A percentile compares a stretch with the other conserved stretches of the same genome.
Evolutionary conservation across 2,329 filamentous ascomycete genomes (phyloP).

Genomic region (Mariannaea elegans): DNA sequence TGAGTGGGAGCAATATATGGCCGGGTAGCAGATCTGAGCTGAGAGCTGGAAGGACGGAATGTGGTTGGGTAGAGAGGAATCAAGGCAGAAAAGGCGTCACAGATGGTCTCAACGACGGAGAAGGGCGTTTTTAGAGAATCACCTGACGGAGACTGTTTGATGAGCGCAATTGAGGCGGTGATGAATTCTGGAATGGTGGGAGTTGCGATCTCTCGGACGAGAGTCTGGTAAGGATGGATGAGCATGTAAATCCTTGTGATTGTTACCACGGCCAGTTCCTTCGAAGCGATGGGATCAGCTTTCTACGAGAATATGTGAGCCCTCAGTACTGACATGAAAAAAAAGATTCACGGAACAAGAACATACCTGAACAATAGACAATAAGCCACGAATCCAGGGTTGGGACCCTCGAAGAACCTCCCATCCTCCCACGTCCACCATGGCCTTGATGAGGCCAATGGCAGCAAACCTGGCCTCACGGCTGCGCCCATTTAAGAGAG

Average conservation of each 20-base stretch:
- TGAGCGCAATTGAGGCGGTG: conserved; percentile 74
- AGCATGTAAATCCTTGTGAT: conserved; percentile 86
- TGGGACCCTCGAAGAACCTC: conserved; percentile 78
- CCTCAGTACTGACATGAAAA: neutral
- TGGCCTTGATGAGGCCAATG: conserved; percentile 80
- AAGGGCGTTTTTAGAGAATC: conserved; percentile 46
- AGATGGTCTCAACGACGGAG: conserved; percentile 70
- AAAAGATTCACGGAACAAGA: conserved; percentile 19
- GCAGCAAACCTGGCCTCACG: conserved; percentile 80
- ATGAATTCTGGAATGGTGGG: conserved; percentile 81
- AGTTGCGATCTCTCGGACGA: conserved; percentile 88
- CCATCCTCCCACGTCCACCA: conserved; percentile 85
- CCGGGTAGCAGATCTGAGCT: conserved; percentile 70
- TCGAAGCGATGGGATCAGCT: conserved; percentile 77
- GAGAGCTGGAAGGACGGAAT: conserved; percentile 77
- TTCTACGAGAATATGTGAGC: conserved; percentile 62
- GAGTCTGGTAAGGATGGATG: conserved; percentile 82
- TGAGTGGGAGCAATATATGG: conserved; percentile 71
- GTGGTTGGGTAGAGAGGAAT: conserved; percentile 85
- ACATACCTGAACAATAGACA: conserved; percentile 76
- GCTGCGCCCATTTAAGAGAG: conserved; percentile 80
- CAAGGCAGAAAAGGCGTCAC: conserved; percentile 76
- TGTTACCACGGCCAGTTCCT: conserved; percentile 79
- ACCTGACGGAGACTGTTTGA: conserved; percentile 54
- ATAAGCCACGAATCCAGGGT: conserved; percentile 79